Evolutionary conservation across 495 filamentous ascomycete genomes (phyloP), one percentile per base, ranked within the genome.

Genomic region (Staphylotrichum longicolle): DNA sequence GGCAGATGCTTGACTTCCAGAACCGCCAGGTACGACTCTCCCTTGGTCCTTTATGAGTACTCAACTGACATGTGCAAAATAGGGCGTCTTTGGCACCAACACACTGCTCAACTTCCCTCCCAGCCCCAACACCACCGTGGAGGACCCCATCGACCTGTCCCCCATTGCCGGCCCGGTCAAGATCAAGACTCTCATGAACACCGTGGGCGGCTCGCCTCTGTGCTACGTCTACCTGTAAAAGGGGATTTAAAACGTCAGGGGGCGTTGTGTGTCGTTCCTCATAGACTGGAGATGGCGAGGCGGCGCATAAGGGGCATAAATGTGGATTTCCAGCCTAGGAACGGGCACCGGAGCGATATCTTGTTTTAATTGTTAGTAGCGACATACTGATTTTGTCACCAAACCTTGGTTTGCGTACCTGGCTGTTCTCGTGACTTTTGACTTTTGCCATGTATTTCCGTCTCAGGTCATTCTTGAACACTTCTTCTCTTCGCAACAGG

Each of bases 1-100:
- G 88, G 88, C 87, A 91, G 74, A 82, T 77, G 52, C 66, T 82
- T 55, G 80, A 89, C 63, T 68, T 75, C 27, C 53, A 64, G 55
- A 72, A 75, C 27, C 74, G 85, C 47, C 66, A 67, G 41, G 59
- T 66, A 52, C 68, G 65, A 27, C 20, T 27, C 20, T 27, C 20
- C 1, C 20, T 27, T 27, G 1, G 20, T 27, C 20, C 20, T 27
- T 27, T 1, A 27, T 27, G 20, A 27, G 20, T 27, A 27, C 20
- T 27, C 20, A 27, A 64, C 48, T 51, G 5, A 51, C 30, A 34
- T 3, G 4, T 35, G 20, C 20, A 27, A 27, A 5, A 35, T 55
- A 70, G 77, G 62, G 75, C 71, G 32, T 75, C 84, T 61, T 74
- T 71, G 30, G 69, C 14, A 72, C 65, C 30, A 62, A 63, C 34